Evolutionary conservation across 2,329 filamentous ascomycete genomes (phyloP).

Genomic region (Aspergillus sp.): DNA sequence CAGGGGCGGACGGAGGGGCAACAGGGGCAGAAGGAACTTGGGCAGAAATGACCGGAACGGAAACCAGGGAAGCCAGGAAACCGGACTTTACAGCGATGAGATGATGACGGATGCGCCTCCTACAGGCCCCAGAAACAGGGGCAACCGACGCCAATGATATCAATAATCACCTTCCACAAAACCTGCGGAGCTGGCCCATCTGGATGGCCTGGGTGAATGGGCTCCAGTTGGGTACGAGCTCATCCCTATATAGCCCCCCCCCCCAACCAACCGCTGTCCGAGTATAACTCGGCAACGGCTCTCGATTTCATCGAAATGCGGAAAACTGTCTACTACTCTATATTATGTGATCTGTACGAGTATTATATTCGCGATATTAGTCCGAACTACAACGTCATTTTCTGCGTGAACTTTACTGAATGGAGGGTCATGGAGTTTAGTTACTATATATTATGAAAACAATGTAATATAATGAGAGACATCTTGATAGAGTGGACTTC

Average conservation of each 20-base stretch:
- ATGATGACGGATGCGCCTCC: constrained; percentile 42
- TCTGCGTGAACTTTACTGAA: background rate
- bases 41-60: constrained; percentile 10
- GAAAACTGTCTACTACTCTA: background rate
- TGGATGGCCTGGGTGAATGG: background rate
- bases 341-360: background rate
- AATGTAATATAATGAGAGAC: background rate
- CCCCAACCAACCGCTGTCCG: background rate
- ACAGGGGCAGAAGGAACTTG: constrained; percentile 15
- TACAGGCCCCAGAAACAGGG: constrained; percentile 21
- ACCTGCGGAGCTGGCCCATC: background rate
- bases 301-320: background rate
- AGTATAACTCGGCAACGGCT: background rate
- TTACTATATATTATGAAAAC: background rate
- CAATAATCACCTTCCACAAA: background rate
- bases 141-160: constrained; percentile 18
- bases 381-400: background rate
- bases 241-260: background rate
- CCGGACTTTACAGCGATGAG: constrained; percentile 40
- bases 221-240: background rate
- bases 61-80: constrained; percentile 17
- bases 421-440: background rate
- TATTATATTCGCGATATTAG: background rate
- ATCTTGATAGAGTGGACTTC: background rate
- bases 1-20: constrained; percentile 16